Conservation (phyloP, 108 stramenopile genomes). For the Skeletonema grethae region DNA sequence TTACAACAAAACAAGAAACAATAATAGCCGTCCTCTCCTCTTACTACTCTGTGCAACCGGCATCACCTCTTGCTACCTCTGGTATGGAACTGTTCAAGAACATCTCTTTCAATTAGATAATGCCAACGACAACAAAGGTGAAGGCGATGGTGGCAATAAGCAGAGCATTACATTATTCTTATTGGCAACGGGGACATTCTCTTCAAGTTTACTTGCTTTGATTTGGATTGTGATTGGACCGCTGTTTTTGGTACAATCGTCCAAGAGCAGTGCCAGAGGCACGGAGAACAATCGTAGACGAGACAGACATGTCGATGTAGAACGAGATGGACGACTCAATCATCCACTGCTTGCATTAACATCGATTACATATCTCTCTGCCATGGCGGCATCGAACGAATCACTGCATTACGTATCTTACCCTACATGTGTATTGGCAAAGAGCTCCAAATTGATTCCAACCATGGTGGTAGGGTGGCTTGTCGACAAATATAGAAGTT, state of each 20-base stretch:
- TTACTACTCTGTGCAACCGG: constrained; percentile 63
- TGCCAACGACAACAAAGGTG: neutral
- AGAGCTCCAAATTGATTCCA: constrained; percentile 94
- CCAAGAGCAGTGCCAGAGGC: neutral
- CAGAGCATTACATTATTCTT: constrained; percentile 67
- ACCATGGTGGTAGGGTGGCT: constrained; percentile 86
- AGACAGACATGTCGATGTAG: no score
- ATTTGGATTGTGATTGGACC: constrained; percentile 57
- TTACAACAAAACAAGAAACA: no score
- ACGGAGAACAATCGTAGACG: no score
- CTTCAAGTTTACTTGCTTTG: constrained; percentile 63
- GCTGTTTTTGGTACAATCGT: neutral
- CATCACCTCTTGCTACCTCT: constrained; percentile 77
- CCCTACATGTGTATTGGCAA: constrained; percentile 92
- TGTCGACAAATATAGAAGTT: constrained; percentile 45
- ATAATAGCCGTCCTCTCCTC: constrained; percentile 28
- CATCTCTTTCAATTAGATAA: constrained; percentile 40
- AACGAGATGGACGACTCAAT: constrained; percentile 46
- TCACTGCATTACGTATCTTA: constrained; percentile 85
- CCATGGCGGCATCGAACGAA: constrained; percentile 84
- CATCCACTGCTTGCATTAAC: constrained; percentile 54
- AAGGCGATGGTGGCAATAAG: constrained; percentile 32
- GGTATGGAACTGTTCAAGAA: constrained; percentile 86
- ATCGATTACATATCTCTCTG: constrained; percentile 62
- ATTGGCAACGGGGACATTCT: constrained; percentile 62